A percentile compares a stretch with the other conserved stretches of the same genome.
These are phyloP conservation scores for Neolentinus lepideus DNA, from an alignment of 1,284 basidiomycete genomes.

Conservation along the genomic window DNA sequence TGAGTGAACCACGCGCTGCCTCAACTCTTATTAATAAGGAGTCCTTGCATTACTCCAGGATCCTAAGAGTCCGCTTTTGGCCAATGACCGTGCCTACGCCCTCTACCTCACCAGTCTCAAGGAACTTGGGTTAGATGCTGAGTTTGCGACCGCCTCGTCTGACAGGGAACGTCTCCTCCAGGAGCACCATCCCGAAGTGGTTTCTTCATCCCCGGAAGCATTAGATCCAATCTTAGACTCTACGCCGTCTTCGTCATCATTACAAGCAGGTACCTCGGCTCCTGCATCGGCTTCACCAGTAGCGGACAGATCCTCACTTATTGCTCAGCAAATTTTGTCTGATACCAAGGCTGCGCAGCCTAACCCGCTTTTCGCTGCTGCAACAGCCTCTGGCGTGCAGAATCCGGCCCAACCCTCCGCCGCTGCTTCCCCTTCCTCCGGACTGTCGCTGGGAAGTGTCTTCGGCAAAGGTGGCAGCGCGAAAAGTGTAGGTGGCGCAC, in stretches of 20 bases:
- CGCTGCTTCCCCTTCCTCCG: not conserved
- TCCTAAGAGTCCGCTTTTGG: constrained; percentile 55
- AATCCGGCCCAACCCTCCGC: not conserved
- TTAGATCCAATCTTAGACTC: constrained; percentile 11
- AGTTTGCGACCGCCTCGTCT: constrained; percentile 55
- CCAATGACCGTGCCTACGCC: constrained; percentile 63
- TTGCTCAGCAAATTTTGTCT: constrained; percentile 6
- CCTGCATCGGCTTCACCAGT: not conserved
- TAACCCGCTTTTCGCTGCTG: not conserved
- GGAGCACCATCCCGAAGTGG: constrained; percentile 9
- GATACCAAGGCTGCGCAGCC: not conserved
- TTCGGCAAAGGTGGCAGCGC: constrained; percentile 2
- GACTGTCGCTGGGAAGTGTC: not conserved
- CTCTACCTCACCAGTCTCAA: constrained; percentile 64
- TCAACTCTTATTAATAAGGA: no score
- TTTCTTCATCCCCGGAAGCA: constrained; percentile 14
- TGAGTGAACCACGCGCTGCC: no score
- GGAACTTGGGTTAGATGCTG: constrained; percentile 47
- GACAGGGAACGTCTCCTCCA: constrained; percentile 54
- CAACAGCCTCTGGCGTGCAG: not conserved
- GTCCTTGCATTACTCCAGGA: constrained; percentile 34
- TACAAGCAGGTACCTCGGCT: constrained; percentile 7
- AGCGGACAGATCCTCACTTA: not conserved
- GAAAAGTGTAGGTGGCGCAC: constrained; percentile 28
- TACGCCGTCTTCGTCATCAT: constrained; percentile 11